Conservation (phyloP, 176 grass and related monocot genomes). For the Dendrocalamus sinicus region DNA sequence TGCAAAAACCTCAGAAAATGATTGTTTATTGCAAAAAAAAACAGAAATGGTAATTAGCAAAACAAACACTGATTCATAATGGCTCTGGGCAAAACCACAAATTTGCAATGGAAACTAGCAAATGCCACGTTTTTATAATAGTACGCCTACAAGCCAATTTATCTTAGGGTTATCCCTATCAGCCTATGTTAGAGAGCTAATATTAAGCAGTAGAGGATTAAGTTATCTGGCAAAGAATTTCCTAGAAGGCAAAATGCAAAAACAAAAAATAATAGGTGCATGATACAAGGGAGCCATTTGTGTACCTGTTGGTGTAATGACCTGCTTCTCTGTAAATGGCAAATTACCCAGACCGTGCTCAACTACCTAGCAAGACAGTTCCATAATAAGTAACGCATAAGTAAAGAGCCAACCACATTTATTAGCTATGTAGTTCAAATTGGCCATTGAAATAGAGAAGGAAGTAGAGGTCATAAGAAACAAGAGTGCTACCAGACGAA, state of each 20-base stretch:
- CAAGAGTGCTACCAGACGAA: slow-evolving; percentile 71
- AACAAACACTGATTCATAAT: slow-evolving; percentile 2
- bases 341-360: slow-evolving; percentile 91
- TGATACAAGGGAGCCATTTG: neutral
- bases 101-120: slow-evolving; percentile 13
- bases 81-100: neutral
- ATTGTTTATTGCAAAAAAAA: slow-evolving; percentile 18
- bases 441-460: slow-evolving; percentile 12
- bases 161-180: neutral
- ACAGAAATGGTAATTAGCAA: neutral
- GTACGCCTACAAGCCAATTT: neutral
- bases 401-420: slow-evolving; percentile 16
- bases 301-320: slow-evolving; percentile 83
- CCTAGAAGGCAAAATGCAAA: neutral
- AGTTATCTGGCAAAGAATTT: slow-evolving; percentile 18
- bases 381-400: slow-evolving; percentile 35
- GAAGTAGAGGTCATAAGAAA: slow-evolving; percentile 16
- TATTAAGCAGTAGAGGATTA: neutral
- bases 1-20: neutral
- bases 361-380: slow-evolving; percentile 71
- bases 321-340: slow-evolving; percentile 95
- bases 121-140: neutral
- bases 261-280: slow-evolving; percentile 1
- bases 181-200: slow-evolving; percentile 7
- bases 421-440: slow-evolving; percentile 29